These are phyloP conservation scores for Casaregolazyma lundiana DNA, from an alignment of 1,139 yeast genomes.

Conservation along the genomic window DNA sequence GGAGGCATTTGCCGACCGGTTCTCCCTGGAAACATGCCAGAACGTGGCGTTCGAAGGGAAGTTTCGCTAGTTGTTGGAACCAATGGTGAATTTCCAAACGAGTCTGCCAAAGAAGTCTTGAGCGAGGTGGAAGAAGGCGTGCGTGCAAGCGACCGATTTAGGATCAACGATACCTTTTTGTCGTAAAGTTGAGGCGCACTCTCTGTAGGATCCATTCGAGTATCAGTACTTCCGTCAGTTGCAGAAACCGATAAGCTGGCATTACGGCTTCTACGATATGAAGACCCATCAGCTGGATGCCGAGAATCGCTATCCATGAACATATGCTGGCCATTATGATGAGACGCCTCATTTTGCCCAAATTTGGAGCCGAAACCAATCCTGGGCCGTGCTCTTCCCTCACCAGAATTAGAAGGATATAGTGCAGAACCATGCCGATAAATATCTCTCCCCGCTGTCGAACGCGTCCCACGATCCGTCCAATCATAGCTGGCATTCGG, in stretches of 20 bases:
- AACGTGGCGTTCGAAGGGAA: not conserved
- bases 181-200: conserved; percentile 77
- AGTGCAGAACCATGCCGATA: not conserved
- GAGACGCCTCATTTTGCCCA: not conserved
- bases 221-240: conserved; percentile 40
- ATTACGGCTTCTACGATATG: conserved; percentile 19
- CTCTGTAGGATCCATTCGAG: conserved; percentile 46
- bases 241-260: conserved; percentile 37
- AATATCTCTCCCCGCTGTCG: not conserved
- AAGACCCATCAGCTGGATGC: not conserved
- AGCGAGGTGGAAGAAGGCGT: conserved; percentile 74
- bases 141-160: conserved; percentile 69
- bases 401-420: not conserved
- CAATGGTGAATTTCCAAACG: conserved; percentile 27
- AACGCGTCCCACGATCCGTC: not conserved
- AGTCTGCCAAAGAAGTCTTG: conserved; percentile 57
- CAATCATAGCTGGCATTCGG: not conserved
- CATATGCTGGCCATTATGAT: not conserved
- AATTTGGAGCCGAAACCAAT: not conserved
- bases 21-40: not conserved
- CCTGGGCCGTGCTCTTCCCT: not conserved
- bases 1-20: conserved; percentile 4
- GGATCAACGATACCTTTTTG: conserved; percentile 69
- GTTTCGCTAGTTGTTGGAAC: conserved; percentile 15
- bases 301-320: not conserved